Conservation (phyloP, 768 basidiomycete species). For the Tylopilus plumbeoviolaceoides region DNA sequence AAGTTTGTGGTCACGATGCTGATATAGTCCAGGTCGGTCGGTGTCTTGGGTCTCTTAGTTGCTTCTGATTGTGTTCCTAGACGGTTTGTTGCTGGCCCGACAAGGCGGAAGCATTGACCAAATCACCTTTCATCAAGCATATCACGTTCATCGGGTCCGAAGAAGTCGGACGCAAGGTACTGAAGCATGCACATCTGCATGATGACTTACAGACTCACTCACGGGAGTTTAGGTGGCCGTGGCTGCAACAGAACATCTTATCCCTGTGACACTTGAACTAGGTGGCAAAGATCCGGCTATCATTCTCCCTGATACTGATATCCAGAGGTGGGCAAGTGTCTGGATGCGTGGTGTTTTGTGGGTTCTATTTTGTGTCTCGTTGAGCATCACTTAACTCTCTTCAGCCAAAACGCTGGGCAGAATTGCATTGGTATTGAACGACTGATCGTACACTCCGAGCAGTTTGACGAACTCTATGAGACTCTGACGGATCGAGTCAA, state of each 20-base stretch:
- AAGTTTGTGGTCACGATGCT: constrained; percentile 77
- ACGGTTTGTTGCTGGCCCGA: constrained; percentile 88
- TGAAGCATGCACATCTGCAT: constrained; percentile 8
- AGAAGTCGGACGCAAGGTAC: constrained; percentile 67
- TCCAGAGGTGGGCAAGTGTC: constrained; percentile 72
- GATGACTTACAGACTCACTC: background rate
- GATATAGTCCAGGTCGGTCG: constrained; percentile 77
- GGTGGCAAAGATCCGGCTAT: constrained; percentile 95
- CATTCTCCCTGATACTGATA: constrained; percentile 80
- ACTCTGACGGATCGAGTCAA: constrained; percentile 60
- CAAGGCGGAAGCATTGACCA: constrained; percentile 77
- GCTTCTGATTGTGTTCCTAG: constrained; percentile 32
- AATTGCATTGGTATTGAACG: constrained; percentile 98
- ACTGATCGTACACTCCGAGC: constrained; percentile 75
- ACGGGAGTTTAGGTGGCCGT: constrained; percentile 58
- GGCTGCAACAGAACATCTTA: constrained; percentile 82
- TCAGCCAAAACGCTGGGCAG: constrained; percentile 88
- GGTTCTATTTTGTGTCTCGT: constrained; percentile 30
- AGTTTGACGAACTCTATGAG: constrained; percentile 72
- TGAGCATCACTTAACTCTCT: background rate
- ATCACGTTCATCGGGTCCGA: constrained; percentile 94
- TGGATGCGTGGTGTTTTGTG: constrained; percentile 94
- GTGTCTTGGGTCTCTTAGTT: background rate
- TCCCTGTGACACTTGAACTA: constrained; percentile 89
- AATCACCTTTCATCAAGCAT: constrained; percentile 77